Evolutionary conservation across 768 basidiomycete genomes (phyloP), one percentile per base, ranked within the genome.

Genomic region (Punctularia strigosozonata): DNA sequence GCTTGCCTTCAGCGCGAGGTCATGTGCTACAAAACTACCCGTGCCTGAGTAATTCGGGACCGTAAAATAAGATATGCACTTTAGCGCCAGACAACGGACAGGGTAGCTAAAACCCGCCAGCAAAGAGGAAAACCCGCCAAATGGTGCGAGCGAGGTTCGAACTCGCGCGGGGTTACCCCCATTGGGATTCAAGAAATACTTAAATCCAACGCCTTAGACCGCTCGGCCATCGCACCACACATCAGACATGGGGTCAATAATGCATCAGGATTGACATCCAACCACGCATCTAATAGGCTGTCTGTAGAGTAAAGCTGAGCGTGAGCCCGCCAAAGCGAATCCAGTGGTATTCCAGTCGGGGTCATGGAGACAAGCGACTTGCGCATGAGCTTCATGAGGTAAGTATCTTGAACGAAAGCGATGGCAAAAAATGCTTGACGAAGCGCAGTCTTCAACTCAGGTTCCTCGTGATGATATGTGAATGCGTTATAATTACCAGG

Each of bases 121-220:
- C 10, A 30, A 15, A 30, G 15, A 10, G 28, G 33, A 34, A 10
- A 10, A 8, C 10, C 19, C 20, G 8, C 19, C 12, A 48, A 38
- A 52, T 81, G 79, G 77, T 76, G 77, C 75, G 76, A 74, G 81
- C 78, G 80, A 82, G 81, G 77, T 80, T 83, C 80, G 80, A 83
- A 84, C 81, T 82, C 81, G 77, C 80, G 81, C 79, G 80, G 78
- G 67, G 69, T 74, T 68, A 26, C 76, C 69, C 75, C 77, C 79
- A 81, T 81, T 80, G 77, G 80, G 78, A 82, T 70, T 74, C 79
- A 78, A 58, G 50, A 23, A 21, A 39, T 18, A 46, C 80, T 82
- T 84, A 83, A 83, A 80, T 80, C 80, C 79, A 80, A 82, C 80
- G 77, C 80, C 80, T 82, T 83, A 81, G 78, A 81, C 79, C 80